Base-by-base conservation (phyloP, 78 protist species). In the Kipferlia bialata region DNA sequence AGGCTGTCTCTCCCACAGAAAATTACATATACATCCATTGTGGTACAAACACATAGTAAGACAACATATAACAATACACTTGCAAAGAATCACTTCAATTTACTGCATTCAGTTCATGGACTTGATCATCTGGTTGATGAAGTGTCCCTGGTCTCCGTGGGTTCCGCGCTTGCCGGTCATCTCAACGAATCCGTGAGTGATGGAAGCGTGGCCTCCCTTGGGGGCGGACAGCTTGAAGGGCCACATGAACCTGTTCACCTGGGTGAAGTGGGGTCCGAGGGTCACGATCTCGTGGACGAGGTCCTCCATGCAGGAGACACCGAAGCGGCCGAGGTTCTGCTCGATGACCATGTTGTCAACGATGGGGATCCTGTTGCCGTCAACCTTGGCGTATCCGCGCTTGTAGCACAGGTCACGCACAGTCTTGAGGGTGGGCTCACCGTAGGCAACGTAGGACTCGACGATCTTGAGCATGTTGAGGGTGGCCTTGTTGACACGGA, bases 251-350 rank as follows among this genome's bases (percentile, higher is more conserved):
- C 84, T 79, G 91, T 65, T 83, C 28, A 80, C 97, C 73, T 83
- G 56, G 72, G 78, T 84, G 94, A 95, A 97, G 82, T 82, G 1
- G 61, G 87, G 86, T 62, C 99, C 98, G 24, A 77, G 83, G 44
- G 99, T 95, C 93, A 45, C 55, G 82, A 97, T 82, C 83, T 97
- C 95, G 96, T 95, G 96, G 80, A 97, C 73, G 61, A 97, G 74
- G 77, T 97, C 99, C 86, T 97, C 99, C 24, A 90, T 75, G 81
- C 98, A 96, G 75, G 89, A 59, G 70, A 96, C 64, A 36, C 69
- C 90, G 70, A n/a, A 39, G 75, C 83, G 63, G 70, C 94, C 93
- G 51, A 95, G 87, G 34, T 18, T 26, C 37, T 72, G 38, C 71
- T 77, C 90, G 68, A 95, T 79, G 45, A 91, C 37, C 36, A 2